Base-by-base conservation (phyloP, 495 filamentous ascomycete genomes). In the Aspergillus carlsbadensis region DNA sequence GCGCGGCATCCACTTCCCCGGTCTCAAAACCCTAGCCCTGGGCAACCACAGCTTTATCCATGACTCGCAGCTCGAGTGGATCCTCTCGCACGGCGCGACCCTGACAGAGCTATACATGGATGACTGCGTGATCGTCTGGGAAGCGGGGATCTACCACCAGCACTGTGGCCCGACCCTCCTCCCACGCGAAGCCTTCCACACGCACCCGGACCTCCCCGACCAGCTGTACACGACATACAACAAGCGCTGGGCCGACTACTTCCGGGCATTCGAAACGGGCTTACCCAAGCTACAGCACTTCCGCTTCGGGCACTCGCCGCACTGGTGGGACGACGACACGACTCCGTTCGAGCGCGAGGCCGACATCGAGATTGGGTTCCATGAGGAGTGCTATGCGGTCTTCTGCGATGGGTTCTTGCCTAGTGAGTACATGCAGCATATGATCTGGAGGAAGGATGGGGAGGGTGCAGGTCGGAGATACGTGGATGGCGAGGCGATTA, bases 21-120 rank as follows among this genome's bases (percentile, higher is more conserved):
- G 41, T 5, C 55, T 70, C 37, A 57, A 68, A 40, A 51, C 58
- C 11, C 58, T 70, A 1, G 13, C 50, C 10, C 52, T 70, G 7
- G 60, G 59, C 2, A 63, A 62, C 10, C 68, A 58, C 34, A 51
- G 36, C 29, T 70, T 70, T 22, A 51, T 60, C 13, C 44, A 68
- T 21, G 65, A 65, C 47, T 46, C 57, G 14, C 65, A 68, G 24
- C 52, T 70, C 10, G 61, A 63, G 26, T 68, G 66, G 66, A 64
- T 68, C 45, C 47, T 66, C 0, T 62, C 58, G 20, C 66, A 68
- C 15, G 50, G 43, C 13, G 11, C 17, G 0, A 65, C 56, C 20
- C 59, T 66, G 0, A 26, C 35, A 8, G 61, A 62, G 34, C 54
- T 68, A 17, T 66, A 64, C 41, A 52, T 68, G 3, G 61, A 66